Percentiles rank a stretch among this genome's conserved stretches.
These are phyloP conservation scores for Fusarium sororula DNA, from an alignment of 2,329 filamentous ascomycete genomes.

Conservation along the genomic window DNA sequence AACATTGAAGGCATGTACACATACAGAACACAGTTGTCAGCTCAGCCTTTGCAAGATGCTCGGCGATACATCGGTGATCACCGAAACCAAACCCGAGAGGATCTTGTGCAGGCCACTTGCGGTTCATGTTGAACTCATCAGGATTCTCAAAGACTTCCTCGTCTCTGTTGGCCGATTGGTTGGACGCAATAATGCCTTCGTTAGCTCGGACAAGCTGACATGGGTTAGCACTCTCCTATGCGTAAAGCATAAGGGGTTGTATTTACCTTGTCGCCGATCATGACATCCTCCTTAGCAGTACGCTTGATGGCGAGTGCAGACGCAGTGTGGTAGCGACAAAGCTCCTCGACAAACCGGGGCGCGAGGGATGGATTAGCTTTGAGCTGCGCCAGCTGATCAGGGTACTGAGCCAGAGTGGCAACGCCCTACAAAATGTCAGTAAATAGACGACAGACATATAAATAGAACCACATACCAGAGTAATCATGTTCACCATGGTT, in stretches of 20 bases:
- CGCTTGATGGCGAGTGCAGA: slow-evolving; percentile 58
- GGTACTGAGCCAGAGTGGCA: slow-evolving; percentile 55
- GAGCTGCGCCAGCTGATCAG: slow-evolving; percentile 52
- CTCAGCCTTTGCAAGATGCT: slow-evolving; percentile 50
- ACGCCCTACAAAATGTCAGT: slow-evolving; percentile 47
- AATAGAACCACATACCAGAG: slow-evolving; percentile 45
- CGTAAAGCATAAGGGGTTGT: background rate
- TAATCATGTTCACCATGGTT: slow-evolving; percentile 62
- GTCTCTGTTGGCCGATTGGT: slow-evolving; percentile 58
- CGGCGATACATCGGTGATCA: slow-evolving; percentile 57
- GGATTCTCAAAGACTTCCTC: slow-evolving; percentile 53
- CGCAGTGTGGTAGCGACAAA: slow-evolving; percentile 58
- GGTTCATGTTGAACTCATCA: slow-evolving; percentile 56
- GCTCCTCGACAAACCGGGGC: slow-evolving; percentile 56
- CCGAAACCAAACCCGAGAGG: slow-evolving; percentile 58
- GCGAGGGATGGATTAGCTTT: slow-evolving; percentile 51
- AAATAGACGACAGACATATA: accelerated
- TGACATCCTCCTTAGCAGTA: slow-evolving; percentile 57
- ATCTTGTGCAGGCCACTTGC: slow-evolving; percentile 43
- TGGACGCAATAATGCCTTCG: slow-evolving; percentile 59
- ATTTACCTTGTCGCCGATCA: slow-evolving; percentile 52
- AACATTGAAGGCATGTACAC: background rate
- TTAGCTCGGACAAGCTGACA: slow-evolving; percentile 51
- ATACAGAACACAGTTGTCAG: slow-evolving; percentile 14
- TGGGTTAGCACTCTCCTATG: background rate